These are phyloP conservation scores for Eragrostis nindensis DNA, from an alignment of 176 grass and related monocot species.

Conservation along the genomic window DNA sequence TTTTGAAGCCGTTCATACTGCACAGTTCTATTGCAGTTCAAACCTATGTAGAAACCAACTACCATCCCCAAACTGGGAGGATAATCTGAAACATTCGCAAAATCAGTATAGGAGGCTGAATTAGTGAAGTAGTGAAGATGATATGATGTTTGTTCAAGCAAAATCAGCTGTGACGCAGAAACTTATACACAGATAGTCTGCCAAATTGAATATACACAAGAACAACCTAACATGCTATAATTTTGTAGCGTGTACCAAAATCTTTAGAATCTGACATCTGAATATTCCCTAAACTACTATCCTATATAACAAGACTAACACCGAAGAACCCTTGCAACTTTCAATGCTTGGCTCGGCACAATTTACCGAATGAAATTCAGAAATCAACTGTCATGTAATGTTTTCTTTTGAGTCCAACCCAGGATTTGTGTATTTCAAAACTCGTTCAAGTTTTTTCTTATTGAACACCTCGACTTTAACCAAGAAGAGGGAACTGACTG, in stretches of 20 bases:
- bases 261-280: neutral
- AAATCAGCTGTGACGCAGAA: neutral
- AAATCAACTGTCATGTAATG: neutral
- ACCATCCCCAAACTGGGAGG: neutral
- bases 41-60: neutral
- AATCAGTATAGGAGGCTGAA: neutral
- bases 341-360: neutral
- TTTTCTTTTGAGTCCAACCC: neutral
- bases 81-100: neutral
- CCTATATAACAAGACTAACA: neutral
- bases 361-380: neutral
- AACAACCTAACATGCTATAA: neutral
- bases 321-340: neutral
- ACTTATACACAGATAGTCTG: neutral
- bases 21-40: neutral
- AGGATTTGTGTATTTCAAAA: conserved; percentile 24
- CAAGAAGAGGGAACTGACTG: conserved; percentile 55
- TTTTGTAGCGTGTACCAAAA: neutral
- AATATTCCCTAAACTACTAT: neutral
- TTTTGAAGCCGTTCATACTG: neutral
- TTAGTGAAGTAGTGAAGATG: neutral
- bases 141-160: neutral
- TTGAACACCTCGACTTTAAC: conserved; percentile 68
- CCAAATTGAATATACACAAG: neutral
- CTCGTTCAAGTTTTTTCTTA: conserved; percentile 29